These are phyloP conservation scores for Escovopsis sp. DNA, from an alignment of 2,329 filamentous ascomycete genomes.

Conservation along the genomic window DNA sequence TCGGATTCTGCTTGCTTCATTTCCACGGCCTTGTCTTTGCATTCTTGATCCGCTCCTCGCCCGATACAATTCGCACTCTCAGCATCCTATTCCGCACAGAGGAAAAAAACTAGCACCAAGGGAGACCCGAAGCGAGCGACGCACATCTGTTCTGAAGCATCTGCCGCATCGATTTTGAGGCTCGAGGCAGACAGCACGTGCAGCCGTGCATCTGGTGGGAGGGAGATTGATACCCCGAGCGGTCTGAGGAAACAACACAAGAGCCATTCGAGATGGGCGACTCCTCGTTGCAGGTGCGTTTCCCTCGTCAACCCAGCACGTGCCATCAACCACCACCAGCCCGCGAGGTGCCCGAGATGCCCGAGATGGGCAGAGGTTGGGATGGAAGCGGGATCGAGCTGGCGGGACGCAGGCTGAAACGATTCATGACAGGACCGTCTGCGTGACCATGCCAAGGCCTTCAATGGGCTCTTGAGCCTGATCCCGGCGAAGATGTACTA, in stretches of 20 bases:
- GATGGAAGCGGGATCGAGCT: neutral
- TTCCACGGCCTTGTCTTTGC: too few relatives aligned
- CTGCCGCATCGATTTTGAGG: neutral
- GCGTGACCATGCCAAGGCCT: constrained; percentile 53
- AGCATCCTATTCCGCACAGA: too few relatives aligned
- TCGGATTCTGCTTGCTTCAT: too few relatives aligned
- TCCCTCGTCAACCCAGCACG: constrained; percentile 8
- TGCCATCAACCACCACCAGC: constrained; percentile 10
- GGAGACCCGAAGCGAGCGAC: too few relatives aligned
- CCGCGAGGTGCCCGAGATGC: constrained; percentile 6
- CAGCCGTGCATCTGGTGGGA: neutral
- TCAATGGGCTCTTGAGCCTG: constrained; percentile 73
- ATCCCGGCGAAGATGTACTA: constrained; percentile 89
- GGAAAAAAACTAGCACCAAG: too few relatives aligned
- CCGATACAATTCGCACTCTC: too few relatives aligned
- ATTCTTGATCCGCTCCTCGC: too few relatives aligned
- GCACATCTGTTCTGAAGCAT: too few relatives aligned
- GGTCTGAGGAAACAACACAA: too few relatives aligned
- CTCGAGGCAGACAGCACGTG: neutral
- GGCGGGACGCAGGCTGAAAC: constrained; percentile 7
- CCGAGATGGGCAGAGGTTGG: neutral
- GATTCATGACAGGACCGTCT: constrained; percentile 33
- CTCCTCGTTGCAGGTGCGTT: constrained; percentile 32
- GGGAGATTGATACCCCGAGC: too few relatives aligned
- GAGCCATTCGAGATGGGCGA: constrained; percentile 23